Conservation (phyloP, 257 asterid genomes). For the Nicotiana benthamiana region DNA sequence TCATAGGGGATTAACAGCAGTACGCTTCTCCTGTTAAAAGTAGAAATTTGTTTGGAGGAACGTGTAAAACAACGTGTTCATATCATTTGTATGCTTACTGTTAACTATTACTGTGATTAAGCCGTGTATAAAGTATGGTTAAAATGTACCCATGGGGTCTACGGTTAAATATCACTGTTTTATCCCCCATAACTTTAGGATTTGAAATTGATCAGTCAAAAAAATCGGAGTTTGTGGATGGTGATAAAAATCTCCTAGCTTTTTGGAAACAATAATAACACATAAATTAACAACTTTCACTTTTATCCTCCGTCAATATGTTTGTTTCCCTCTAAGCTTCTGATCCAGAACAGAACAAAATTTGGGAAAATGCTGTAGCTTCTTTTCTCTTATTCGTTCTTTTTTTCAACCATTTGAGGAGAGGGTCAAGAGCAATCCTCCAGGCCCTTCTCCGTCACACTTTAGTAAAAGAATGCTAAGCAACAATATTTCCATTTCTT, state of each 20-base stretch:
- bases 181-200: background rate
- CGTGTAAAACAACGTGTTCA: background rate
- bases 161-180: background rate
- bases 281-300: background rate
- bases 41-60: background rate
- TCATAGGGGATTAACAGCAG: no score
- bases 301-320: background rate
- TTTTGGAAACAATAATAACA: constrained; percentile 2
- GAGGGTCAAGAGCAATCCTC: constrained; percentile 10
- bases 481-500: background rate
- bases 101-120: background rate
- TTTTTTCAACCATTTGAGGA: constrained; percentile 1
- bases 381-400: background rate
- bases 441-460: constrained; percentile 15
- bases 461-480: background rate
- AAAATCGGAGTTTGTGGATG: background rate
- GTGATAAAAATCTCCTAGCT: background rate
- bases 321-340: constrained; percentile 9
- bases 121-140: background rate
- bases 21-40: no score
- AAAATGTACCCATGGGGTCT: background rate
- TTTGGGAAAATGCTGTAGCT: background rate
- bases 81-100: background rate
- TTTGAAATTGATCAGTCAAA: background rate
- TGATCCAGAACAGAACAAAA: background rate